Conservation (phyloP, 345 rosid species). For the Bruguiera gymnorhiza region DNA sequence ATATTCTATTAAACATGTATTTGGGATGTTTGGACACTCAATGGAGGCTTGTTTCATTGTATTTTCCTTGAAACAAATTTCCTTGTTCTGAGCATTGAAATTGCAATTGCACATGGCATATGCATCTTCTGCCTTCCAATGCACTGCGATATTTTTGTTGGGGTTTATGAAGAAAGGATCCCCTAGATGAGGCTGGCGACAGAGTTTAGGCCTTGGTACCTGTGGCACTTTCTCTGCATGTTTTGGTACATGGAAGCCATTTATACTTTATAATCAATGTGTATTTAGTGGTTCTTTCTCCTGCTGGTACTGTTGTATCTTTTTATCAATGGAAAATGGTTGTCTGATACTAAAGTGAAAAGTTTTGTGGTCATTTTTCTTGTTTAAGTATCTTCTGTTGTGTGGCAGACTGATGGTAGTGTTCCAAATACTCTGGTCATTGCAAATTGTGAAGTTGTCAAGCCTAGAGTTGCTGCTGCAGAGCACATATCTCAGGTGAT, state of each 20-base stretch:
- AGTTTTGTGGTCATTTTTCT: conserved; percentile 2
- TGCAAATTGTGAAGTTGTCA: conserved; percentile 79
- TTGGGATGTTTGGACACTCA: not conserved
- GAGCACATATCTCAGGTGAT: conserved; percentile 78
- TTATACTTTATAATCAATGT: too few species aligned
- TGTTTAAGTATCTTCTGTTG: conserved; percentile 9
- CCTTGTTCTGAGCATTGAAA: not conserved
- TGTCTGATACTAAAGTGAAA: not conserved
- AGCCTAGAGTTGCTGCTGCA: conserved; percentile 79
- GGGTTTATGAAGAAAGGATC: not conserved
- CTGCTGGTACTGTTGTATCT: not conserved
- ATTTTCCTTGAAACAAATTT: not conserved
- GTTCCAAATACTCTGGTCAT: conserved; percentile 92
- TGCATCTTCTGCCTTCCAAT: not conserved
- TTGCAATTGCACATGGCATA: not conserved
- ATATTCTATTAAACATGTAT: too few species aligned
- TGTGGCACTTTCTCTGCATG: too few species aligned
- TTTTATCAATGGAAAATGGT: not conserved
- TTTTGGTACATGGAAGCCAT: too few species aligned
- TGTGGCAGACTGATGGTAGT: conserved; percentile 75
- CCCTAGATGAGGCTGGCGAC: too few species aligned
- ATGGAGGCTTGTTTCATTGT: not conserved
- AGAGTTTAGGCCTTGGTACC: too few species aligned
- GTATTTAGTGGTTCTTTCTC: not conserved
- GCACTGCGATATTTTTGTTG: not conserved